Conservation (phyloP, 225 moss, liverwort and hornwort species). For the Rhytidiadelphus loreus region DNA sequence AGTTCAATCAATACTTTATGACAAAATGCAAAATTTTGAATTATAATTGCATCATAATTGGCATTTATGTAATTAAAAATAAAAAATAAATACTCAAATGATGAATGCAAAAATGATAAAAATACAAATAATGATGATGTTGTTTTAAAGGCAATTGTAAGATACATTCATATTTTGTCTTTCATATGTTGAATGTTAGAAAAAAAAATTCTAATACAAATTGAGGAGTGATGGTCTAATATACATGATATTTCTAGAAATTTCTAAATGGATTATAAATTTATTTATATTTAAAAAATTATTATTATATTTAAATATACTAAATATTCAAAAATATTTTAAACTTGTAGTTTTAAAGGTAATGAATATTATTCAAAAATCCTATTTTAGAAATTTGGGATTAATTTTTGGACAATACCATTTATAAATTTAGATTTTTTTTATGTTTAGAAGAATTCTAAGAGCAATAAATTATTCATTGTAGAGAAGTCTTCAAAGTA, state of each 20-base stretch:
- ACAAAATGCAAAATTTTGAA: too few relatives aligned
- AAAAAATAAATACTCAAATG: not conserved
- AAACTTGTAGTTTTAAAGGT: not conserved
- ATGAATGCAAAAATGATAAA: not conserved
- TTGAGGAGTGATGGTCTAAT: not conserved
- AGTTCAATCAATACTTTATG: not conserved
- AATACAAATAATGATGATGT: not conserved
- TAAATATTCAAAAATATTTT: not conserved
- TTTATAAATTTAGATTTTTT: not conserved
- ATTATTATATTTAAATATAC: too few relatives aligned
- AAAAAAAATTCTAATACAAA: not conserved
- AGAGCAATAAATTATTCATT: not conserved
- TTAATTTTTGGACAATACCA: not conserved
- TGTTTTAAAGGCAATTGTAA: not conserved
- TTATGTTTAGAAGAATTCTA: fast-evolving
- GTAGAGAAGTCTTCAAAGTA: not conserved
- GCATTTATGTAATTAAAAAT: too few relatives aligned
- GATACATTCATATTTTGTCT: not conserved
- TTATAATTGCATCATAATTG: too few relatives aligned
- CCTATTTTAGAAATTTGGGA: not conserved
- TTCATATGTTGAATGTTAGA: too few relatives aligned
- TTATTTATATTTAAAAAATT: not conserved
- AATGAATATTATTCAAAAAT: not conserved
- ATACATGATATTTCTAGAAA: not conserved
- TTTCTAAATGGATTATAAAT: not conserved